Conservation (phyloP, 352 stramenopile genomes). For the Phytophthora boehmeriae region DNA sequence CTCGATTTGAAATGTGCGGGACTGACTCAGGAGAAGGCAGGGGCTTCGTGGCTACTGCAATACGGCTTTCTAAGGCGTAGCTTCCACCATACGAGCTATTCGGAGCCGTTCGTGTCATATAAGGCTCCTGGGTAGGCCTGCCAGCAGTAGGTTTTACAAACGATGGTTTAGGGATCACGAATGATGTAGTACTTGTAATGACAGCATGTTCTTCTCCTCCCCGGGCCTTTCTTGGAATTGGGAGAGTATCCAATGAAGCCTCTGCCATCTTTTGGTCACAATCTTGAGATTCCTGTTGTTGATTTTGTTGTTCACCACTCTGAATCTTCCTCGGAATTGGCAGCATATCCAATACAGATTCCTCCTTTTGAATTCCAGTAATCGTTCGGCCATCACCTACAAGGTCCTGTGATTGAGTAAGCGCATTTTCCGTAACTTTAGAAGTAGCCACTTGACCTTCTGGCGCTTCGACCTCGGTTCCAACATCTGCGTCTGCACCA, state of each 20-base stretch:
- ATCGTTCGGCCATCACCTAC: conserved; percentile 9
- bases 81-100: conserved; percentile 8
- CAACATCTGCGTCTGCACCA: conserved; percentile 11
- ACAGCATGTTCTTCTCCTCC: neutral
- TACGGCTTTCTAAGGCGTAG: conserved; percentile 1
- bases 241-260: conserved; percentile 15
- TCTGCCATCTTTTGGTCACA: conserved; percentile 1
- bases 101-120: neutral
- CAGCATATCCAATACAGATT: conserved; percentile 14
- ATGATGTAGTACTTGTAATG: conserved; percentile 10
- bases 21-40: conserved; percentile 15
- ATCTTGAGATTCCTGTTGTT: conserved; percentile 15
- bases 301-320: neutral
- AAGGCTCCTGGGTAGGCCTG: neutral
- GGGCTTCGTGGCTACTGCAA: neutral
- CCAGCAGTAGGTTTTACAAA: neutral
- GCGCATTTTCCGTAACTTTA: neutral
- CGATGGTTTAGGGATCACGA: conserved; percentile 36
- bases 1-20: conserved; percentile 5
- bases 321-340: conserved; percentile 24
- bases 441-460: conserved; percentile 17
- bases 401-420: neutral
- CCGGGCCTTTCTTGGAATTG: conserved; percentile 24
- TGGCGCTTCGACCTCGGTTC: conserved; percentile 9
- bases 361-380: neutral